phyloP scores from a whole-genome alignment of 2,329 filamentous ascomycete genomes.

The Fusarium ramigenum region DNA sequence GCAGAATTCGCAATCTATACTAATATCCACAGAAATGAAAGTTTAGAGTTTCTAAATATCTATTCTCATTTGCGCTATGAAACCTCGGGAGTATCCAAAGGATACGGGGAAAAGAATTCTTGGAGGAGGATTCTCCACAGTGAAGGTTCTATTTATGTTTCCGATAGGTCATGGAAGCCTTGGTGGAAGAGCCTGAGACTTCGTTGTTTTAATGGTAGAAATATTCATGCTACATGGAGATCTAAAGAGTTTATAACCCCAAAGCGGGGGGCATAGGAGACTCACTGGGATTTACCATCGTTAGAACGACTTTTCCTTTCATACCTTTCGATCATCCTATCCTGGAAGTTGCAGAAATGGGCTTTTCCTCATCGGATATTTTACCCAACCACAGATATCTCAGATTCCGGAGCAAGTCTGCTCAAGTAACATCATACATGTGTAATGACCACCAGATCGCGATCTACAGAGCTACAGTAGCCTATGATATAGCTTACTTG shows the following conservation, averaged over 20 bases:
- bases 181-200: rapidly evolving
- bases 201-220: too few relatives aligned
- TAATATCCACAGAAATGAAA: background rate
- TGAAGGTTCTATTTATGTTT: background rate
- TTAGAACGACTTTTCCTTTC: too few relatives aligned
- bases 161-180: background rate
- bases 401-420: background rate
- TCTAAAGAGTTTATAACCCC: background rate
- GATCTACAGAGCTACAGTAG: background rate
- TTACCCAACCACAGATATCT: background rate
- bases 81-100: background rate
- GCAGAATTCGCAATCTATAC: background rate
- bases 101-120: background rate
- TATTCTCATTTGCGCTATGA: background rate
- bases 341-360: background rate
- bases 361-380: background rate
- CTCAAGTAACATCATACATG: background rate
- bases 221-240: background rate
- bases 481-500: background rate
- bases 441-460: background rate
- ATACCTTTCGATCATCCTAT: background rate
- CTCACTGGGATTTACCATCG: background rate
- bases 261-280: too few relatives aligned
- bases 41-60: background rate
- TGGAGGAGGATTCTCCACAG: background rate